Evolutionary conservation across 2,329 filamentous ascomycete genomes (phyloP).

Genomic region (Sphaceloma murrayae): DNA sequence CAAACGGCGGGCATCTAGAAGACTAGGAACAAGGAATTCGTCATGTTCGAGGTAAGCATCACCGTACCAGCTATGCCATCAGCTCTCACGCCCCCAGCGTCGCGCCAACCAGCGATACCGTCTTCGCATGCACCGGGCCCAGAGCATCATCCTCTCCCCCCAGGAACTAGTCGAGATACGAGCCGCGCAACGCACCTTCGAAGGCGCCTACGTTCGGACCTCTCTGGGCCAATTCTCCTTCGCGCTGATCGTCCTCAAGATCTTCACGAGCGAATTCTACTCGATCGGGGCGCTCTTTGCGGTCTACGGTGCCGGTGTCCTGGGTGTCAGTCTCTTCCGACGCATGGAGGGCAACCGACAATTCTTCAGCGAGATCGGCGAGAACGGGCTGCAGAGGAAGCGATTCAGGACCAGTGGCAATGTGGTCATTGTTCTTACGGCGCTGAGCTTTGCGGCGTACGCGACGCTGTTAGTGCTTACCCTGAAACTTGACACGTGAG

Average conservation of each 20-base stretch:
- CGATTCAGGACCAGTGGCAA: slow-evolving; percentile 56
- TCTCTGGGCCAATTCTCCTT: slow-evolving; percentile 93
- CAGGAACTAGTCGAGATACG: slow-evolving; percentile 89
- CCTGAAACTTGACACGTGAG: slow-evolving; percentile 34
- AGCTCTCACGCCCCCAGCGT: too few relatives aligned
- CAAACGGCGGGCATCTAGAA: too few relatives aligned
- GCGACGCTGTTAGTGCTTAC: slow-evolving; percentile 51
- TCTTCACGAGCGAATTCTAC: slow-evolving; percentile 96
- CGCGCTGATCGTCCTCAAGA: slow-evolving; percentile 85
- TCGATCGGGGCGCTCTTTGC: slow-evolving; percentile 90
- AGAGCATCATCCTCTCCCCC: slow-evolving; percentile 69
- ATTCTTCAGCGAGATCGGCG: slow-evolving; percentile 64
- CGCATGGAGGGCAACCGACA: slow-evolving; percentile 87
- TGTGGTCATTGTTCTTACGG: slow-evolving; percentile 53
- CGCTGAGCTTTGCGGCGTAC: slow-evolving; percentile 53
- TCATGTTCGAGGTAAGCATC: slow-evolving; percentile 25
- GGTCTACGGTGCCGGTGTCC: slow-evolving; percentile 74
- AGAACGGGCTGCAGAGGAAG: slow-evolving; percentile 51
- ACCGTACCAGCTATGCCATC: too few relatives aligned
- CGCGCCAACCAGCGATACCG: slow-evolving; percentile 66
- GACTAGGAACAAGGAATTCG: too few relatives aligned
- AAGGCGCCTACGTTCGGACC: slow-evolving; percentile 92
- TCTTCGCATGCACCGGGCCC: slow-evolving; percentile 71
- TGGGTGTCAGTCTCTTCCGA: slow-evolving; percentile 74
- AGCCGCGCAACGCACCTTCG: slow-evolving; percentile 90